phyloP scores from a whole-genome alignment of 2,329 filamentous ascomycete species.

The Ophiostoma piceae region DNA sequence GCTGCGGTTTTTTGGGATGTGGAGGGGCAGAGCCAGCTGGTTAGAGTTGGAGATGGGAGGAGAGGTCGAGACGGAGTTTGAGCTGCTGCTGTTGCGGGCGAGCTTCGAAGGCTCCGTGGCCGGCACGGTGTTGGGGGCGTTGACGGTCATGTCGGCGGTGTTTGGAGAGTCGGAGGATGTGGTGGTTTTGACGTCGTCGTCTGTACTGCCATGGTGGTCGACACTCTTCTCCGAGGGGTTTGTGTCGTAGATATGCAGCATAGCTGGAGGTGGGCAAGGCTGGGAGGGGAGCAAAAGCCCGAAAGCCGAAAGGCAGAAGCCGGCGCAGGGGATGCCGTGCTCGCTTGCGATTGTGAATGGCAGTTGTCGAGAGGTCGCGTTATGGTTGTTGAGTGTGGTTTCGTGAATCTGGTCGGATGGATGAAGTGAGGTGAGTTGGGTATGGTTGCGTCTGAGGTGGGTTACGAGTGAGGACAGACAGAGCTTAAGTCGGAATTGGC shows the following conservation, averaged over 20 bases:
- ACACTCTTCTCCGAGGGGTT: slow-evolving; percentile 41
- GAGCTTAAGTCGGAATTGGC: background rate
- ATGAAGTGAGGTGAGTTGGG: background rate
- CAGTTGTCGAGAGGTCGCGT: background rate
- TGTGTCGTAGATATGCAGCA: slow-evolving; percentile 43
- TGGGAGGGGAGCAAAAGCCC: slow-evolving; percentile 17
- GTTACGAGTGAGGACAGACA: background rate
- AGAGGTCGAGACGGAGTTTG: background rate
- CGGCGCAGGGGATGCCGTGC: slow-evolving; percentile 4
- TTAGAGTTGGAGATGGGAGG: slow-evolving; percentile 37
- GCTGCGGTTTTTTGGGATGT: slow-evolving; percentile 60
- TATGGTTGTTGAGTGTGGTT: background rate
- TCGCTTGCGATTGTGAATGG: background rate
- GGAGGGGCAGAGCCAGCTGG: slow-evolving; percentile 44
- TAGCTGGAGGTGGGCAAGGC: slow-evolving; percentile 34
- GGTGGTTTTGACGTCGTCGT: background rate
- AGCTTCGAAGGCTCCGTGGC: background rate
- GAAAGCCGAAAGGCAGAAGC: background rate
- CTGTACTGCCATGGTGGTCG: slow-evolving; percentile 5
- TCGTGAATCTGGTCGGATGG: background rate
- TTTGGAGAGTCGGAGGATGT: background rate
- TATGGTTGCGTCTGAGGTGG: slow-evolving; percentile 8
- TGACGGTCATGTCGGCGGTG: background rate
- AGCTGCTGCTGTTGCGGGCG: background rate
- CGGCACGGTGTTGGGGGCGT: background rate